Conservation (phyloP, 2,329 filamentous ascomycete genomes). For the Hymenoscyphus scutula region DNA sequence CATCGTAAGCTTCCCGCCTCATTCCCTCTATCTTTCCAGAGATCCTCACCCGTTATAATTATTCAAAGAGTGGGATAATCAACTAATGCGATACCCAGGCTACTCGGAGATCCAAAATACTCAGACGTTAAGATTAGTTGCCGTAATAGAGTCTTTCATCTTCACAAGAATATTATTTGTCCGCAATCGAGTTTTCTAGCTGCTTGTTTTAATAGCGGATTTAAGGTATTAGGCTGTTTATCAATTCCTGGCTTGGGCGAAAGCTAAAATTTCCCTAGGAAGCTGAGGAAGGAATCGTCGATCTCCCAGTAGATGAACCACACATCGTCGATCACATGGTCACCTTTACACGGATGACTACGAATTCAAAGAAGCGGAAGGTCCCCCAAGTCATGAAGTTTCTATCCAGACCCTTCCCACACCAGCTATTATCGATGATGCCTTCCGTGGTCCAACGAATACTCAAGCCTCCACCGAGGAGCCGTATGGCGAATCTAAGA, state of each 20-base stretch:
- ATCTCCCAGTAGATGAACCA: background rate
- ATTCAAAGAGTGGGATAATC: too few relatives aligned
- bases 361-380: too few relatives aligned
- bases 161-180: background rate
- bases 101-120: background rate
- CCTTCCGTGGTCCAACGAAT: too few relatives aligned
- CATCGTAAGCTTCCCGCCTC: too few relatives aligned
- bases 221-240: background rate
- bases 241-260: too few relatives aligned
- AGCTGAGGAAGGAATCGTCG: background rate
- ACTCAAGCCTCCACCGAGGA: too few relatives aligned
- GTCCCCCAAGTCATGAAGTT: too few relatives aligned
- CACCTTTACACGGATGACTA: background rate
- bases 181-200: background rate
- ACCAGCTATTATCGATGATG: too few relatives aligned
- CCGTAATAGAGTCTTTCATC: background rate
- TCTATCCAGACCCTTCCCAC: too few relatives aligned
- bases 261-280: background rate
- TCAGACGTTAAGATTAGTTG: background rate
- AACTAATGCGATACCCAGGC: background rate
- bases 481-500: too few relatives aligned
- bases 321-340: background rate
- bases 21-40: too few relatives aligned
- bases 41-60: too few relatives aligned
- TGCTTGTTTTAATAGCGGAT: background rate